These are phyloP conservation scores for Saturnispora silvae DNA, from an alignment of 805 yeast genomes.

Conservation along the genomic window DNA sequence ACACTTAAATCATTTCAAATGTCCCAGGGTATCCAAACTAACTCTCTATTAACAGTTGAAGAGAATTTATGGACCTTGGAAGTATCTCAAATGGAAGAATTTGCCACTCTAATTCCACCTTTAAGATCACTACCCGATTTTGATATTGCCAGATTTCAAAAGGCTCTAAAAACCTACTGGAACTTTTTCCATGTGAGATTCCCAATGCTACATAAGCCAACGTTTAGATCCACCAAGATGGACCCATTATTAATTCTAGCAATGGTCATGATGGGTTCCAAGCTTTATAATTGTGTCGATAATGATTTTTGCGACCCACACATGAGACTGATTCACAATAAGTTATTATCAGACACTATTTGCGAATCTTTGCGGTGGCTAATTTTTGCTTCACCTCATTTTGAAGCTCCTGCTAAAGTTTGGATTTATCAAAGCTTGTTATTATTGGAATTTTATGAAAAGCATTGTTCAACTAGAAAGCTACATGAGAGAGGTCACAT, in stretches of 20 bases:
- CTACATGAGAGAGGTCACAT: conserved; percentile 76
- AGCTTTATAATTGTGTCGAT: conserved; percentile 23
- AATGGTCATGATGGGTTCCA: conserved; percentile 49
- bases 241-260: conserved; percentile 42
- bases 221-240: conserved; percentile 38
- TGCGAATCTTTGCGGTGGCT: conserved; percentile 56
- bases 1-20: conserved; percentile 10
- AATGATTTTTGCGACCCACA: conserved; percentile 16
- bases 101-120: conserved; percentile 20
- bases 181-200: conserved; percentile 47
- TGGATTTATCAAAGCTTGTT: conserved; percentile 71
- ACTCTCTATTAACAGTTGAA: neutral
- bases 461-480: conserved; percentile 54
- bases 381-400: conserved; percentile 60
- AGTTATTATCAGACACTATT: conserved; percentile 34
- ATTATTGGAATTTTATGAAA: conserved; percentile 70
- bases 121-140: conserved; percentile 23
- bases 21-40: conserved; percentile 12
- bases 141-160: conserved; percentile 20
- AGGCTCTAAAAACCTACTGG: conserved; percentile 38
- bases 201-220: conserved; percentile 48
- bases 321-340: conserved; percentile 19
- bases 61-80: conserved; percentile 11
- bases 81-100: conserved; percentile 16
- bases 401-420: conserved; percentile 63